Conservation (phyloP, 306 rosid species). For the Ziziphus jujuba region DNA sequence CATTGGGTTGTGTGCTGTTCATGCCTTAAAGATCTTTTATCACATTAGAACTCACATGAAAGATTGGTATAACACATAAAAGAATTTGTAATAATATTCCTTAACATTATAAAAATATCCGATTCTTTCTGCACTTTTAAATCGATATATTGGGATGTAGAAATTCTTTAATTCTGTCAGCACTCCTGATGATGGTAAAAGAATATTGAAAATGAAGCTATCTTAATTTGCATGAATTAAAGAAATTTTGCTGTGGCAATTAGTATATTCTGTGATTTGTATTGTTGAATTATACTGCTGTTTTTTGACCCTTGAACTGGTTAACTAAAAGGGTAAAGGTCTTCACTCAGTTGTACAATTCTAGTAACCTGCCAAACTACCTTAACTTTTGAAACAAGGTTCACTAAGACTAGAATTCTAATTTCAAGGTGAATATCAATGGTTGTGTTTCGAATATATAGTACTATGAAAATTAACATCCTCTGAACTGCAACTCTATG, state of each 20-base stretch:
- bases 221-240: background rate
- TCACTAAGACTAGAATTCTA: background rate
- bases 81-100: too few species aligned
- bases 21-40: too few species aligned
- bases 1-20: too few species aligned
- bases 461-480: background rate
- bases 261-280: background rate
- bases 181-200: background rate
- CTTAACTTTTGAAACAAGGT: background rate
- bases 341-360: background rate
- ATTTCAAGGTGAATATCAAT: too few species aligned
- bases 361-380: too few species aligned
- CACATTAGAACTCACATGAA: too few species aligned
- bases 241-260: background rate
- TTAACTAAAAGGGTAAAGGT: background rate
- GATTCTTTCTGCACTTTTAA: background rate
- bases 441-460: conserved; percentile 10
- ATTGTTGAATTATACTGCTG: background rate
- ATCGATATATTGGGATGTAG: background rate
- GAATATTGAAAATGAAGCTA: background rate
- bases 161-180: background rate
- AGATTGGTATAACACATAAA: too few species aligned
- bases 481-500: background rate
- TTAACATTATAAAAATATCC: background rate
- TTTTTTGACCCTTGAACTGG: background rate